Base-by-base conservation (phyloP, 202 grass and related monocot genomes). In the Alloteropsis angusta region DNA sequence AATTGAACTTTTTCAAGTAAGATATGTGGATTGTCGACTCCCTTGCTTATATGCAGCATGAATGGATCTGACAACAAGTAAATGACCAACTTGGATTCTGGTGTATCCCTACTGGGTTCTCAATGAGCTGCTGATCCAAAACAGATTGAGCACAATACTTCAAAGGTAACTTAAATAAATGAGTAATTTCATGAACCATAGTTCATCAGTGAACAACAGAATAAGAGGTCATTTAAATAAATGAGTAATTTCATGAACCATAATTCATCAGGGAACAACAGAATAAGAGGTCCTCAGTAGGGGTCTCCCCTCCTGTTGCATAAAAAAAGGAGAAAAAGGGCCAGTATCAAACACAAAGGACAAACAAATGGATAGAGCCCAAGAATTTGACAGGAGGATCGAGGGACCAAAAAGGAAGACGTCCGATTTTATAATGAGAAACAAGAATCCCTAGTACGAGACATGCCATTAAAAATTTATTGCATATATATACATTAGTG, bases 11-110 rank as follows among this genome's bases (percentile, higher is more conserved):
- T 32, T 58, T 43, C 43, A 55, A 78, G 22, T 72, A 70, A 70
- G 16, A 57, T 7, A 44, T 30, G 13, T 10, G 71, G 44, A 72
- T 75, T 64, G 14, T 71, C 64, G 75, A 74, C 87, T 93, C 82
- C 91, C 93, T 78, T 81, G 70, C 60, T 83, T 89, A 73, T 88
- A 93, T 62, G 84, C 88, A 93, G 84, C 71, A 84, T 85, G 84
- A 77, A 92, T 85, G 32, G 91, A 97, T 80, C 84, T 97, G 73
- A 90, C 77, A 80, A 92, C 77, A 54, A 97, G 88, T 58, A 83
- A 34, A 85, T 97, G 91, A 86, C 53, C 68, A 83, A 82, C 13
- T 73, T 92, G 9, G 45, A 86, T 88, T 84, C 85, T 59, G 70
- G 46, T 79, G 71, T 65, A 82, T 77, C 42, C 65, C 80, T 50